Evolutionary conservation across 176 grass and related monocot genomes (phyloP).

Genomic region (Bothriochloa decipiens): DNA sequence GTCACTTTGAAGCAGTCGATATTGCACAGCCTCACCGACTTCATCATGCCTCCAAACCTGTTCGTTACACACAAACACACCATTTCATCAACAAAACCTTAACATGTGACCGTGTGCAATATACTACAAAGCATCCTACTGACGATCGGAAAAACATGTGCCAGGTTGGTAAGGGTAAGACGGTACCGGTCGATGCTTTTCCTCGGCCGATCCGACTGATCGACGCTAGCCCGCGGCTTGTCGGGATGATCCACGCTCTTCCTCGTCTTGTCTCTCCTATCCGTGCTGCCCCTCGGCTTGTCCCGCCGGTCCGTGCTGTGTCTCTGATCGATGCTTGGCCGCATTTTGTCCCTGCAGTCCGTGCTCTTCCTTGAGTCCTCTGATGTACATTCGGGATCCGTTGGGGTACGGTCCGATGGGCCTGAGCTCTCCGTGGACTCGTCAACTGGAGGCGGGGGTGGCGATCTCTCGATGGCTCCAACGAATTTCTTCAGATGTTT

Average conservation of each 20-base stretch:
- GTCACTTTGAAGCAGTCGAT: slow-evolving; percentile 98
- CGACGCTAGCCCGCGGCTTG: slow-evolving; percentile 67
- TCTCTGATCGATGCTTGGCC: slow-evolving; percentile 53
- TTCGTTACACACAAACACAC: background rate
- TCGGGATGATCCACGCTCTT: slow-evolving; percentile 78
- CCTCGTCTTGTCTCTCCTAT: slow-evolving; percentile 75
- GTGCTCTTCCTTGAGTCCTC: slow-evolving; percentile 68
- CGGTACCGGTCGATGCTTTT: slow-evolving; percentile 90
- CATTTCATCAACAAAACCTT: slow-evolving; percentile 22
- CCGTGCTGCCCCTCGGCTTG: slow-evolving; percentile 67
- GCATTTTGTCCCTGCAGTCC: slow-evolving; percentile 64
- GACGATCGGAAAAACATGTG: background rate
- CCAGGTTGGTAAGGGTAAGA: slow-evolving; percentile 24
- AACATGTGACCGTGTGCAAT: background rate
- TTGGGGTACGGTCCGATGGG: slow-evolving; percentile 29
- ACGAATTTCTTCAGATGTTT: slow-evolving; percentile 90
- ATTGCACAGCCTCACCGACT: slow-evolving; percentile 76
- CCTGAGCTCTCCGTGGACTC: too few species aligned
- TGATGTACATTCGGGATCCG: slow-evolving; percentile 39
- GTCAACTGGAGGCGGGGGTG: background rate
- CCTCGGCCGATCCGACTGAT: slow-evolving; percentile 85
- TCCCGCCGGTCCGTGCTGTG: slow-evolving; percentile 60
- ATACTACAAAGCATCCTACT: background rate
- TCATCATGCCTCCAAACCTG: slow-evolving; percentile 99
- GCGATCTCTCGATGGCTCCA: slow-evolving; percentile 69